Evolutionary conservation across 148 eudicot species (phyloP).

Genomic region (Limonium bicolor): DNA sequence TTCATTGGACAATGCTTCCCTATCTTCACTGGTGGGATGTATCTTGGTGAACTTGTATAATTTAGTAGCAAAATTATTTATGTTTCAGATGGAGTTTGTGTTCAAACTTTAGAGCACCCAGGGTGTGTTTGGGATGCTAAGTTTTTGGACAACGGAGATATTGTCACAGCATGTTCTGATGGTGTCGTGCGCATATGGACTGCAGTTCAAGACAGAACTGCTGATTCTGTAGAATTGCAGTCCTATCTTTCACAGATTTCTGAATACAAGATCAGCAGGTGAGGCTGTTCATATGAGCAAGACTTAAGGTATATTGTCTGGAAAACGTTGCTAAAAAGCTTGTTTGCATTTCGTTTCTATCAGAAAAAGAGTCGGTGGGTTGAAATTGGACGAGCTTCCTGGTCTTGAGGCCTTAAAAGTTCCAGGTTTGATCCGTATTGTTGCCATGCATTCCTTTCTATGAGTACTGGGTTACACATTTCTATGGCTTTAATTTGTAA

Average conservation of each 20-base stretch:
- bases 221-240: slow-evolving; percentile 47
- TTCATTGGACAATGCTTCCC: no score
- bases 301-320: not conserved
- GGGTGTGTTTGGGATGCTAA: slow-evolving; percentile 99
- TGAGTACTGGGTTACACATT: no score
- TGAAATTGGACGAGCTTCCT: slow-evolving; percentile 88
- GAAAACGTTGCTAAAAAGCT: not conserved
- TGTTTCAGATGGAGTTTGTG: slow-evolving; percentile 75
- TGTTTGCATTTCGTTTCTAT: slow-evolving; percentile 5
- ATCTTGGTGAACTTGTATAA: no score
- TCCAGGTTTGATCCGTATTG: slow-evolving; percentile 42
- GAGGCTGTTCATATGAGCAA: not conserved
- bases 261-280: slow-evolving; percentile 83
- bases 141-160: slow-evolving; percentile 83
- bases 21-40: no score
- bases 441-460: no score
- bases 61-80: not conserved
- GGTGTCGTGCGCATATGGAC: slow-evolving; percentile 93
- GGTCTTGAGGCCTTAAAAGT: slow-evolving; percentile 73
- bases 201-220: slow-evolving; percentile 38
- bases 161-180: slow-evolving; percentile 93
- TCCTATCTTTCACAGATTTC: slow-evolving; percentile 51
- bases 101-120: slow-evolving; percentile 94
- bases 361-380: slow-evolving; percentile 90
- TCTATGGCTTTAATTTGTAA: no score